phyloP scores from a whole-genome alignment of 352 stramenopile species.

The Globisporangium acanthophoron region DNA sequence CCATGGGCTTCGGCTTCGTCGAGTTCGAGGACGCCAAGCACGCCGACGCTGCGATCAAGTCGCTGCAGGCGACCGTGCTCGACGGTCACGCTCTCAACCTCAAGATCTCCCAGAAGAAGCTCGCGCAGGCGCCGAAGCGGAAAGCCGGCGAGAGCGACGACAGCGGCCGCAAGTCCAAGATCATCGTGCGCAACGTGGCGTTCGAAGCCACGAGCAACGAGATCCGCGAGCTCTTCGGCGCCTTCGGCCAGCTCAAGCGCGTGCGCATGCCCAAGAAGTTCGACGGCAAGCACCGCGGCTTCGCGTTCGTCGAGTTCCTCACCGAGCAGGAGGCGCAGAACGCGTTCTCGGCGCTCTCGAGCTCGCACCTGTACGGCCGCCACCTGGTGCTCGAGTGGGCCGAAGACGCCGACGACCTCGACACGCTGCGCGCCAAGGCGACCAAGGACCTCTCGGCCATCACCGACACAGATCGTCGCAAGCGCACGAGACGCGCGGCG shows the following conservation, averaged over 20 bases:
- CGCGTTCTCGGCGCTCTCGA: slow-evolving; percentile 90
- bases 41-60: slow-evolving; percentile 79
- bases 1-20: slow-evolving; percentile 99
- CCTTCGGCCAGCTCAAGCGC: slow-evolving; percentile 96
- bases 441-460: slow-evolving; percentile 64
- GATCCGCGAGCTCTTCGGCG: slow-evolving; percentile 95
- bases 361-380: slow-evolving; percentile 98
- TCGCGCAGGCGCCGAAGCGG: slow-evolving; percentile 35
- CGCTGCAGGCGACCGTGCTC: slow-evolving; percentile 82
- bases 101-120: slow-evolving; percentile 90
- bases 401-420: slow-evolving; percentile 82
- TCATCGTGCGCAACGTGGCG: slow-evolving; percentile 98
- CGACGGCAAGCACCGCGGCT: slow-evolving; percentile 95
- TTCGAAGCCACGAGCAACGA: slow-evolving; percentile 98
- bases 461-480: slow-evolving; percentile 59
- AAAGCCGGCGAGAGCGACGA: slow-evolving; percentile 27
- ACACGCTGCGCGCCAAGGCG: slow-evolving; percentile 82
- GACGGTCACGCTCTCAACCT: slow-evolving; percentile 95
- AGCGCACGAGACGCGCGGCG: slow-evolving; percentile 46
- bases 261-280: slow-evolving; percentile 99
- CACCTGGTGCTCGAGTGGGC: slow-evolving; percentile 99
- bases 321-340: slow-evolving; percentile 93
- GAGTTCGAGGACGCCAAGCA: slow-evolving; percentile 90
- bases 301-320: slow-evolving; percentile 98
- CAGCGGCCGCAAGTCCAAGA: slow-evolving; percentile 88